phyloP scores from a whole-genome alignment of 2,329 filamentous ascomycete genomes.

The Dothiorella sarmentorum region DNA sequence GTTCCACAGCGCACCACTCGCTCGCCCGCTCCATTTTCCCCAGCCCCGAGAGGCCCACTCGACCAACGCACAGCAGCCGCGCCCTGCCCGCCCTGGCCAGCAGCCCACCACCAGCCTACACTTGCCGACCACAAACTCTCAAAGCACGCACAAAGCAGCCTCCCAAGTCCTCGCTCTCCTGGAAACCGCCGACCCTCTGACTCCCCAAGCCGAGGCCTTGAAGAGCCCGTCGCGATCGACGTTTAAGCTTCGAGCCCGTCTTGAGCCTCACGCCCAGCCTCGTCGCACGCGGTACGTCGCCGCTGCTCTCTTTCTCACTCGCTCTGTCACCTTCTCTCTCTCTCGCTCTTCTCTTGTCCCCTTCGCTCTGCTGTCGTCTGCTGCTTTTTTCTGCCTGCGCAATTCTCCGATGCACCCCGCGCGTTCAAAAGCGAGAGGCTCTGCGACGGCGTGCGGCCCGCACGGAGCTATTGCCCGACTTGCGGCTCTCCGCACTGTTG shows the following conservation, averaged over 20 bases:
- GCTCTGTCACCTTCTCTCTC: not conserved
- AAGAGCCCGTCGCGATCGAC: conserved; percentile 8
- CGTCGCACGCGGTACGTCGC: conserved; percentile 17
- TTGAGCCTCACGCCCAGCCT: conserved; percentile 17
- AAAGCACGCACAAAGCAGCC: not conserved
- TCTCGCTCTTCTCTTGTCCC: not conserved
- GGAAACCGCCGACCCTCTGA: not conserved
- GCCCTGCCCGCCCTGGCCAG: conserved; percentile 7
- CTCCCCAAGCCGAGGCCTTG: not conserved
- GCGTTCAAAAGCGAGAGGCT: not conserved
- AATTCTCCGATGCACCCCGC: conserved; percentile 7
- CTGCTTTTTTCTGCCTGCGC: conserved; percentile 3
- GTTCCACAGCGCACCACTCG: not conserved
- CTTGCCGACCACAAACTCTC: not conserved
- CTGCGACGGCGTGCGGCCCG: conserved; percentile 4
- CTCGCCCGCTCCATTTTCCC: not conserved
- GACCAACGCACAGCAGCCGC: conserved; percentile 6
- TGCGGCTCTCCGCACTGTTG: conserved; percentile 14
- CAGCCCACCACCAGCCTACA: not conserved
- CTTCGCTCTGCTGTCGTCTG: not conserved
- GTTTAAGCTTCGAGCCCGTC: conserved; percentile 17
- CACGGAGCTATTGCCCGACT: conserved; percentile 15
- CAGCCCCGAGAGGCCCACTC: conserved; percentile 4
- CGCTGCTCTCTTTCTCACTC: not conserved
- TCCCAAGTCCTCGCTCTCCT: not conserved